Conservation (phyloP, 306 rosid genomes). For the Inga oerstediana region DNA sequence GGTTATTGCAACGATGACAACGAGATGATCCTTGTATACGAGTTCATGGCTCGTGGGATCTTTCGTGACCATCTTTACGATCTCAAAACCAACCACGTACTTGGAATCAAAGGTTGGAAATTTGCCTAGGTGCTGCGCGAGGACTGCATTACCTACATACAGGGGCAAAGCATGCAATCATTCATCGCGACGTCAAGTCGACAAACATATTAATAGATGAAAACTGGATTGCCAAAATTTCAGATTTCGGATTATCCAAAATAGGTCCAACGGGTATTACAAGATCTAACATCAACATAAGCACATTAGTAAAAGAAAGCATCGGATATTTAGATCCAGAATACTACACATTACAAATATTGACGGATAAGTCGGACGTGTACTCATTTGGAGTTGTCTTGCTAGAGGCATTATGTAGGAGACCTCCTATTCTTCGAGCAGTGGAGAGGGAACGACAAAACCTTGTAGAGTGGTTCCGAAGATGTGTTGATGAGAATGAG, state of each 20-base stretch:
- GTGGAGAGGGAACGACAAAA: neutral
- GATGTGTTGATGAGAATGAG: neutral
- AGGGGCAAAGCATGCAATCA: slow-evolving; percentile 17
- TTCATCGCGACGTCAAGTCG: slow-evolving; percentile 44
- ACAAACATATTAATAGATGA: slow-evolving; percentile 38
- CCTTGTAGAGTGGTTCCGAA: slow-evolving; percentile 35
- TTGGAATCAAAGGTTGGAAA: neutral
- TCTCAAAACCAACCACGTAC: neutral
- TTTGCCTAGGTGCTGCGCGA: neutral
- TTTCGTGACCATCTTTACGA: neutral
- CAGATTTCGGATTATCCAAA: slow-evolving; percentile 39
- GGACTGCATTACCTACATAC: slow-evolving; percentile 38
- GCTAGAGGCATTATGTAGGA: slow-evolving; percentile 31
- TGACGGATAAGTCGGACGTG: slow-evolving; percentile 43
- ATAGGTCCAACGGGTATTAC: neutral
- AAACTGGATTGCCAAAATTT: slow-evolving; percentile 33
- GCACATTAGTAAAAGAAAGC: neutral
- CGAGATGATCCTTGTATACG: neutral
- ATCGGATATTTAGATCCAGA: neutral
- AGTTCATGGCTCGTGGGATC: neutral
- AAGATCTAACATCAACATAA: neutral
- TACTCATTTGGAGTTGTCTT: slow-evolving; percentile 47
- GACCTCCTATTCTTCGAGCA: neutral
- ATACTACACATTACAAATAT: neutral
- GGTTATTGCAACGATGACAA: neutral